Percentiles rank a stretch among this genome's conserved stretches.
Conservation (phyloP, 495 filamentous ascomycete species). For the Aspergillus taichungensis region DNA sequence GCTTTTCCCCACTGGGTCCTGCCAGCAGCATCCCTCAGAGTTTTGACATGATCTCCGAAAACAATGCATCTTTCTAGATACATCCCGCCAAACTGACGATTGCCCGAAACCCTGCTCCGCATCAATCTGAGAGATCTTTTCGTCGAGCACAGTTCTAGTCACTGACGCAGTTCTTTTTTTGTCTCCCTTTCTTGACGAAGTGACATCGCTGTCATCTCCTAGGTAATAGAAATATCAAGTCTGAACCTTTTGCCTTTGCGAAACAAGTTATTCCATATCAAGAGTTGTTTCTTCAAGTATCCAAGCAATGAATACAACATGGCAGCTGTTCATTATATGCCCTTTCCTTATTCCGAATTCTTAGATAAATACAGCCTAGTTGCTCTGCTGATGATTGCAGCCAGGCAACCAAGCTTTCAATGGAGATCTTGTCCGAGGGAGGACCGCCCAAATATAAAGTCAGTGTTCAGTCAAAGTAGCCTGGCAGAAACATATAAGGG, state of each 20-base stretch:
- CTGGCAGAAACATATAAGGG: too few relatives aligned
- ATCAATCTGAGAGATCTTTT: constrained; percentile 17
- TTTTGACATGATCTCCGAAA: constrained; percentile 14
- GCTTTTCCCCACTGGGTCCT: constrained; percentile 22
- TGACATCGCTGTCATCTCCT: constrained; percentile 3
- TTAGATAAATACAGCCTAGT: too few relatives aligned
- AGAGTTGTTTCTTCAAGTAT: constrained; percentile 13
- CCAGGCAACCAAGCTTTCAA: too few relatives aligned
- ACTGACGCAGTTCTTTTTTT: constrained; percentile 16
- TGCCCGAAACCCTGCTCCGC: constrained; percentile 14
- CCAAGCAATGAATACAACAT: constrained; percentile 18
- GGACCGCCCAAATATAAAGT: too few relatives aligned
- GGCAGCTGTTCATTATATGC: not conserved
- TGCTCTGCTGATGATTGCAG: too few relatives aligned
- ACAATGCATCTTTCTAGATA: constrained; percentile 24
- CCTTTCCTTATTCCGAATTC: not conserved
- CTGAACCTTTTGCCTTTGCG: constrained; percentile 12
- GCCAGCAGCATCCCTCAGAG: constrained; percentile 21
- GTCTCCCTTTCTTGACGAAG: constrained; percentile 8
- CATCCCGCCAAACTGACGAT: constrained; percentile 14
- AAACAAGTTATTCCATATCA: constrained; percentile 10
- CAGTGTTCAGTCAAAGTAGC: too few relatives aligned
- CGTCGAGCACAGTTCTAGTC: constrained; percentile 11
- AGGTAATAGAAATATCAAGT: constrained; percentile 16
- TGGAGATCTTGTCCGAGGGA: too few relatives aligned